Conservation (phyloP, 176 grass and related monocot genomes). For the Carex scoparia region DNA sequence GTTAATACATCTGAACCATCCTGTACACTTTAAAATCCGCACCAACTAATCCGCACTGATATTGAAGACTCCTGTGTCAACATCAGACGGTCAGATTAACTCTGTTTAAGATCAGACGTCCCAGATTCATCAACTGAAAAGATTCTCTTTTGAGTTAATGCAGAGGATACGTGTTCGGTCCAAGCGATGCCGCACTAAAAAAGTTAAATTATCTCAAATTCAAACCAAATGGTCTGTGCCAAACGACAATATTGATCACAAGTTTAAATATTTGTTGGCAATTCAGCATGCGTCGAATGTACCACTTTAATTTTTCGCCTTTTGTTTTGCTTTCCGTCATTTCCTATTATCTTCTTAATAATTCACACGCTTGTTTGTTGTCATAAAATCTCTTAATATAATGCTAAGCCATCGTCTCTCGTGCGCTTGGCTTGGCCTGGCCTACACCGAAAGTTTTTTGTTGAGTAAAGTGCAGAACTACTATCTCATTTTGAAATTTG, state of each 20-base stretch:
- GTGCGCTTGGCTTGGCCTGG: not conserved
- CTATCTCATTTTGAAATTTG: not conserved
- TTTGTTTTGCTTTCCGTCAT: not conserved
- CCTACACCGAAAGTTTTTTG: not conserved
- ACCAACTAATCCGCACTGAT: too few species aligned
- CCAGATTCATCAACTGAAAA: too few species aligned
- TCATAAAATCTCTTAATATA: not conserved
- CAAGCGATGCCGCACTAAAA: not conserved
- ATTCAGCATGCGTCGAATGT: not conserved
- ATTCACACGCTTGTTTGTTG: not conserved
- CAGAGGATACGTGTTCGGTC: too few species aligned
- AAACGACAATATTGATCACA: not conserved
- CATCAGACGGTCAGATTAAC: too few species aligned
- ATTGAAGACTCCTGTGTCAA: too few species aligned
- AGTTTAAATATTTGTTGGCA: not conserved
- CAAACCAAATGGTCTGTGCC: conserved; percentile 16
- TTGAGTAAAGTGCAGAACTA: not conserved
- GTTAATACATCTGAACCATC: too few species aligned
- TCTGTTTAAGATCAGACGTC: too few species aligned
- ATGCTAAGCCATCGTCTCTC: not conserved
- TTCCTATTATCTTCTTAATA: not conserved
- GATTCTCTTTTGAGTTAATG: too few species aligned
- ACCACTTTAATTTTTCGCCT: not conserved
- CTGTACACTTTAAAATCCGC: too few species aligned
- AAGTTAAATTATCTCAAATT: not conserved